These are phyloP conservation scores for Entophlyctis luteolus DNA, from an alignment of 192 early-diverging fungal species.

Conservation along the genomic window DNA sequence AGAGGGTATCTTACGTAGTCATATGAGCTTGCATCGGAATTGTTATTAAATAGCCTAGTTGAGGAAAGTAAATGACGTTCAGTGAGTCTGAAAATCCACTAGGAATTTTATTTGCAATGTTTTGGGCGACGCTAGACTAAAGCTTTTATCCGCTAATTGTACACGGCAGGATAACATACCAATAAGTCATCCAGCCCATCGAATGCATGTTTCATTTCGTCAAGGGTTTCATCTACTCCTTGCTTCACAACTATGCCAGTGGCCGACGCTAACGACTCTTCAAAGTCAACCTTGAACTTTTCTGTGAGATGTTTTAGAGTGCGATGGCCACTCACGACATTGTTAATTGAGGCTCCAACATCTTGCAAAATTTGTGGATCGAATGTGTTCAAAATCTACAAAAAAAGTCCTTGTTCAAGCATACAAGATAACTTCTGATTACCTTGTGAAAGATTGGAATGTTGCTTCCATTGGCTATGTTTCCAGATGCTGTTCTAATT, in stretches of 20 bases:
- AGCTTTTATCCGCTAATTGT: neutral
- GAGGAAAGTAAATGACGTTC: constrained; percentile 78
- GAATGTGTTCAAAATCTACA: constrained; percentile 38
- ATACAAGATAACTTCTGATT: neutral
- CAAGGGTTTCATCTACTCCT: constrained; percentile 57
- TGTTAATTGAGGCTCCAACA: constrained; percentile 56
- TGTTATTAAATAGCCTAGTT: constrained; percentile 73
- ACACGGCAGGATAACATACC: constrained; percentile 30
- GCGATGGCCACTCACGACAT: constrained; percentile 51
- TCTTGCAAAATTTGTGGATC: constrained; percentile 38
- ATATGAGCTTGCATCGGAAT: constrained; percentile 54
- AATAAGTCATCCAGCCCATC: constrained; percentile 63
- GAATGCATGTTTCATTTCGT: constrained; percentile 64
- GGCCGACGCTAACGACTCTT: constrained; percentile 61
- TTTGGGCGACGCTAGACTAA: constrained; percentile 52
- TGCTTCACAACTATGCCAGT: constrained; percentile 57
- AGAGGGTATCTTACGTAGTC: constrained; percentile 40
- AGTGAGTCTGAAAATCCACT: constrained; percentile 45
- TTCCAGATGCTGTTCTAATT: constrained; percentile 33
- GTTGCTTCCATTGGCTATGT: neutral
- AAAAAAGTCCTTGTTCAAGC: neutral
- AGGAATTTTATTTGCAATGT: constrained; percentile 55
- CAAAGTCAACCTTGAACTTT: neutral
- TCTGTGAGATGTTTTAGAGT: neutral
- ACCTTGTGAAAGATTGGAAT: constrained; percentile 14